Percentiles rank a stretch among this genome's conserved stretches.
These are phyloP conservation scores for Pelomyxa schiedti DNA, from an alignment of 78 protist genomes.

Conservation along the genomic window DNA sequence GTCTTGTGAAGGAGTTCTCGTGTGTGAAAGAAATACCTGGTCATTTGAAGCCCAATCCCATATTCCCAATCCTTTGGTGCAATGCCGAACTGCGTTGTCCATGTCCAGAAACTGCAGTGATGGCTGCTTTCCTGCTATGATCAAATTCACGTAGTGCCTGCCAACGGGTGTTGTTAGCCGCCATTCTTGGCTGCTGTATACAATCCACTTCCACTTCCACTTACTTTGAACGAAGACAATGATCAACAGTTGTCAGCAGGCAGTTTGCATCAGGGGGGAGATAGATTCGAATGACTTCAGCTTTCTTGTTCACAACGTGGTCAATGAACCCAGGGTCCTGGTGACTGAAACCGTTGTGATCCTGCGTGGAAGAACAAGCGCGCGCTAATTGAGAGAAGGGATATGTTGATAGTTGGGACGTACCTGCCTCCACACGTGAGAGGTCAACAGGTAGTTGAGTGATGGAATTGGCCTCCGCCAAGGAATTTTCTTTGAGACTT, in stretches of 20 bases:
- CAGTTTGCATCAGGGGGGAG: conserved; percentile 17
- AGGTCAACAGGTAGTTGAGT: conserved; percentile 3
- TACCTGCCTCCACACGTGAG: conserved; percentile 1
- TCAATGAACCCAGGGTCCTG: conserved; percentile 11
- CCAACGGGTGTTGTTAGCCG: too few relatives aligned
- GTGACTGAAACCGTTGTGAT: conserved; percentile 22
- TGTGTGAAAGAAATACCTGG: too few relatives aligned
- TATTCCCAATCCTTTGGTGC: neutral
- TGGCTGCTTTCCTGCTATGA: conserved; percentile 2
- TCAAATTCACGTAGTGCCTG: conserved; percentile 1
- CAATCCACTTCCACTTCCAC: too few relatives aligned
- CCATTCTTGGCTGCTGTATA: too few relatives aligned
- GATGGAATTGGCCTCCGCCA: conserved; percentile 4
- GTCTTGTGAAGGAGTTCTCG: too few relatives aligned
- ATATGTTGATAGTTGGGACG: too few relatives aligned
- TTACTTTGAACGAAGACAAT: neutral
- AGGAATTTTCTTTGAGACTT: neutral
- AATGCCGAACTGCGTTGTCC: neutral
- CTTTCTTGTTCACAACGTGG: conserved; percentile 3
- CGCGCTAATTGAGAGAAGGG: too few relatives aligned
- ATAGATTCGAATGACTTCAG: neutral
- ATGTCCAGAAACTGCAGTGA: conserved; percentile 2
- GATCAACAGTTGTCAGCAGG: neutral
- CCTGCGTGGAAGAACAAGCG: too few relatives aligned
- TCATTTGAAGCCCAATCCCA: conserved; percentile 1